Evolutionary conservation across 2,329 filamentous ascomycete genomes (phyloP).

Genomic region (Cordyceps fumosorosea): DNA sequence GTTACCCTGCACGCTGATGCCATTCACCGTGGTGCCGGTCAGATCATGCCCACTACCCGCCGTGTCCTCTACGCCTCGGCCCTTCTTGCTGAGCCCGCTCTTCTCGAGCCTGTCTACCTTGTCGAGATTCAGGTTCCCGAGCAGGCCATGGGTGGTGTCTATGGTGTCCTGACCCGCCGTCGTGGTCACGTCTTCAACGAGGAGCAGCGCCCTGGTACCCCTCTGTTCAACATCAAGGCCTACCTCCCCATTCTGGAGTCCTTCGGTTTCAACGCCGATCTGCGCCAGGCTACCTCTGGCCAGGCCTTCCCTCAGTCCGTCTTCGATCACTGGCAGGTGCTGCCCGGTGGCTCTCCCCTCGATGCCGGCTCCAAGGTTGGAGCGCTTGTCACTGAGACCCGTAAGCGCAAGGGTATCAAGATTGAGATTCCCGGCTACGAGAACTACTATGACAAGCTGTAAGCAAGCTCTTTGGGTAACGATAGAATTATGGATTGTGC

Average conservation of each 20-base stretch:
- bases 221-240: conserved; percentile 98
- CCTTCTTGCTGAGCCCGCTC: conserved; percentile 82
- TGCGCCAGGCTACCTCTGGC: conserved; percentile 85
- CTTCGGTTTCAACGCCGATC: conserved; percentile 97
- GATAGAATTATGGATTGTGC: conserved; percentile 40
- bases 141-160: conserved; percentile 98
- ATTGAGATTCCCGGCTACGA: conserved; percentile 83
- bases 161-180: conserved; percentile 94
- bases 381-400: conserved; percentile 77
- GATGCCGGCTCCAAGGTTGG: conserved; percentile 78
- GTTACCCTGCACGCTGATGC: conserved; percentile 99
- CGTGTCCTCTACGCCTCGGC: conserved; percentile 93
- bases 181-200: conserved; percentile 99
- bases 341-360: conserved; percentile 88
- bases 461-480: conserved; percentile 45
- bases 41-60: conserved; percentile 96
- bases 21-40: conserved; percentile 98
- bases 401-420: conserved; percentile 99
- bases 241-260: conserved; percentile 96
- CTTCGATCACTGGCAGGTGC: conserved; percentile 97
- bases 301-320: conserved; percentile 99
- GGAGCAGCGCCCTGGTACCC: conserved; percentile 96
- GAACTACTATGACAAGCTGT: conserved; percentile 99
- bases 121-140: conserved; percentile 99
- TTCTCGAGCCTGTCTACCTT: conserved; percentile 96